A percentile compares a stretch with the other conserved stretches of the same genome.
Conservation (phyloP, 2,329 filamentous ascomycete genomes). For the Clarireedia monteithiana region DNA sequence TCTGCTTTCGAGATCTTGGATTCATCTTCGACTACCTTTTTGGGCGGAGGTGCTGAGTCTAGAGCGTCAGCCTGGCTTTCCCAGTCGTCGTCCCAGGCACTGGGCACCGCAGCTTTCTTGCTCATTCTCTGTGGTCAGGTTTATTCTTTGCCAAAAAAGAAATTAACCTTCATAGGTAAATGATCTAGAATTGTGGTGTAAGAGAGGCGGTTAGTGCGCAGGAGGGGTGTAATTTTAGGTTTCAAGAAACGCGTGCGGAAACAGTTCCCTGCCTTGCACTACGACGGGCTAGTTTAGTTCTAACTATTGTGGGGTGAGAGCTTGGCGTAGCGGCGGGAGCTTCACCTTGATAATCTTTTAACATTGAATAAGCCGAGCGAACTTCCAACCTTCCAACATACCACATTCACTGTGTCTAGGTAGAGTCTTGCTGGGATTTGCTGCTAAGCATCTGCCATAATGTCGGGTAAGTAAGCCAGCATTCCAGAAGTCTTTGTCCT, state of each 20-base stretch:
- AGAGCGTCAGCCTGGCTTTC: constrained; percentile 63
- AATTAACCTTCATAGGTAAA: too few relatives aligned
- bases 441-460: background rate
- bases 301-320: background rate
- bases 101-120: constrained; percentile 45
- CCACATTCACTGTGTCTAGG: background rate
- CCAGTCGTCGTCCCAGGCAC: constrained; percentile 91
- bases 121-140: constrained; percentile 17
- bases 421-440: background rate
- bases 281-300: background rate
- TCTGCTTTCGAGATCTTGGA: constrained; percentile 61
- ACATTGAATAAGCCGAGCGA: too few relatives aligned
- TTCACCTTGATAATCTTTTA: background rate
- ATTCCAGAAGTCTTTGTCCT: background rate
- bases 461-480: constrained; percentile 6
- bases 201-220: background rate
- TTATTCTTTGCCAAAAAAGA: background rate
- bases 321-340: background rate
- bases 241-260: too few relatives aligned
- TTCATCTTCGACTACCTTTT: constrained; percentile 17
- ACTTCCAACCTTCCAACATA: background rate
- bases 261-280: too few relatives aligned
- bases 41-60: constrained; percentile 20
- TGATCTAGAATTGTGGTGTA: background rate
- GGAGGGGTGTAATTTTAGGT: background rate